These are phyloP conservation scores for Tulasnella sp. DNA, from an alignment of 768 basidiomycete genomes.

Conservation along the genomic window DNA sequence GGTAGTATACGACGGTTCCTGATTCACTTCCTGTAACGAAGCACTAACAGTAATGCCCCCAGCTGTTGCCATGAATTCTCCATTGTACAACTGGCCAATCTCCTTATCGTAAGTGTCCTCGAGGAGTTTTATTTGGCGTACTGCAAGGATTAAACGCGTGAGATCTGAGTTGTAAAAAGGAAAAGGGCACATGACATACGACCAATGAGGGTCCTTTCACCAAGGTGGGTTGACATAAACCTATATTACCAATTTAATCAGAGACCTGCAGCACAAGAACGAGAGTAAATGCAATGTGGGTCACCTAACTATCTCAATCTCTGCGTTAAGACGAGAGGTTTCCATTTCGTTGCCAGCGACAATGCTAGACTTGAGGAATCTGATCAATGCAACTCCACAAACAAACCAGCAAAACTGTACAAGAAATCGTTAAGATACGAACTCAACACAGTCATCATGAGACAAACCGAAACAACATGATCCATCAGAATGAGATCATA, in stretches of 20 bases:
- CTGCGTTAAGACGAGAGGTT: neutral
- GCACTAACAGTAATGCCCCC: no score
- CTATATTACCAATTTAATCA: neutral
- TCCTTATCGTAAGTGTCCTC: constrained; percentile 8
- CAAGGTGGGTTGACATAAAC: constrained; percentile 10
- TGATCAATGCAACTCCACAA: constrained; percentile 5
- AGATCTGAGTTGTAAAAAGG: neutral
- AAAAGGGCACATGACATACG: neutral
- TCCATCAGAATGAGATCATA: constrained; percentile 14
- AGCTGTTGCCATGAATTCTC: no score
- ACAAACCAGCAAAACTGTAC: constrained; percentile 13
- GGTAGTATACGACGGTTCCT: no score
- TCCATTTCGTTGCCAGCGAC: neutral
- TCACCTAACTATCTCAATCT: constrained; percentile 6
- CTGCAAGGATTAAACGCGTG: neutral
- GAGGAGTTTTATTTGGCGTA: constrained; percentile 13
- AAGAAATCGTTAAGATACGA: no score
- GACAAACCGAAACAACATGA: no score
- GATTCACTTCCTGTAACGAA: no score
- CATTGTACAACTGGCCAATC: no score
- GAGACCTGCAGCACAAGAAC: neutral
- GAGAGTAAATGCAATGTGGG: neutral
- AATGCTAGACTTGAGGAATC: neutral
- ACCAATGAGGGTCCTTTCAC: constrained; percentile 10
- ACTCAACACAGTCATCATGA: no score